Percentiles rank a stretch among this genome's conserved stretches.
Conservation (phyloP, 2,329 filamentous ascomycete species). For the Alternaria metachromatica region DNA sequence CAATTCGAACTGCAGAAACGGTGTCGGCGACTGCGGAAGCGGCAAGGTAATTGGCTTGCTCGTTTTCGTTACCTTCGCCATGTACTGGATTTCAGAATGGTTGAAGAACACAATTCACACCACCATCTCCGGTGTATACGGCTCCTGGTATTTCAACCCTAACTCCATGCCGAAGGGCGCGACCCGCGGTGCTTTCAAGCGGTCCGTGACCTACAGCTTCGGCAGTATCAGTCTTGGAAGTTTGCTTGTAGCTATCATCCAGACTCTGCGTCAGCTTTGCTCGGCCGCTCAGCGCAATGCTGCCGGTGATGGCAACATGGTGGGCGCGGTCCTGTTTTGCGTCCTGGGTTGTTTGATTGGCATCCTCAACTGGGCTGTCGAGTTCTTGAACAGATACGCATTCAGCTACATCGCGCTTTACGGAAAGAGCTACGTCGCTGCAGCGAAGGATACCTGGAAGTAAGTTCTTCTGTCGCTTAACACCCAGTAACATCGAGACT, state of each 20-base stretch:
- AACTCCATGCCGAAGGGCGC: constrained; percentile 75
- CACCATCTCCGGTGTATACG: constrained; percentile 86
- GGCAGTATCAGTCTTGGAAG: constrained; percentile 89
- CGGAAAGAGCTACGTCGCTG: constrained; percentile 83
- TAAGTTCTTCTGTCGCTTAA: constrained; percentile 41
- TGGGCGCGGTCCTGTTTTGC: constrained; percentile 73
- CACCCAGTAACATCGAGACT: constrained; percentile 6
- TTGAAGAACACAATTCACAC: constrained; percentile 93
- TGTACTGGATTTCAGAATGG: constrained; percentile 94
- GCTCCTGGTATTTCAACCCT: constrained; percentile 88
- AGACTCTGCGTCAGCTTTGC: constrained; percentile 81
- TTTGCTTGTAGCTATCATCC: constrained; percentile 84
- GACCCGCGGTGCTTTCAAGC: constrained; percentile 81
- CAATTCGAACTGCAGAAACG: constrained; percentile 62
- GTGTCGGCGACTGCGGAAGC: constrained; percentile 69
- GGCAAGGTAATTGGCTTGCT: constrained; percentile 84
- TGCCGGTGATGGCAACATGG: constrained; percentile 70
- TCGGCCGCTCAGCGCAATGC: constrained; percentile 75
- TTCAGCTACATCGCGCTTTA: constrained; percentile 94
- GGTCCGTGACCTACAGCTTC: constrained; percentile 88
- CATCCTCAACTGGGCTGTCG: constrained; percentile 82
- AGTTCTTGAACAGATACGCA: constrained; percentile 90
- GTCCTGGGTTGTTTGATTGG: constrained; percentile 77
- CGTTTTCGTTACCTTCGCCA: constrained; percentile 87
- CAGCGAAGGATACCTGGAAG: constrained; percentile 87